Conservation (phyloP, 2,329 filamentous ascomycete species). For the Colletotrichum sp. region DNA sequence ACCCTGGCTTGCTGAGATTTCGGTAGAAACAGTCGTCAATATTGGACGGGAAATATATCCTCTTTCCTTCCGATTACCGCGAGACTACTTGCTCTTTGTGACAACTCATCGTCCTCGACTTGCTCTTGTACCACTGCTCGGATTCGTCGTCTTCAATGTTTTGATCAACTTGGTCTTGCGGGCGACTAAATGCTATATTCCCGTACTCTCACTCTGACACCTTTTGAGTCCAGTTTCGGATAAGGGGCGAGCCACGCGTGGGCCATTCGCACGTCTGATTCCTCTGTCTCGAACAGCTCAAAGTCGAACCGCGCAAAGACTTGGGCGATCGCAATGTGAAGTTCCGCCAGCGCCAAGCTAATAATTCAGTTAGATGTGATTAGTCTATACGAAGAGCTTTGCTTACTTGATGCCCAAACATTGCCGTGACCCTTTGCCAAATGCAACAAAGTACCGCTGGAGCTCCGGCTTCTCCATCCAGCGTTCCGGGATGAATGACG, state of each 20-base stretch:
- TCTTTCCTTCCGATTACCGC: not conserved
- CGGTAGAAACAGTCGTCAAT: not conserved
- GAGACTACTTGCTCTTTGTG: not conserved
- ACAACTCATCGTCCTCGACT: not conserved
- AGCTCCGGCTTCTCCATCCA: constrained; percentile 24
- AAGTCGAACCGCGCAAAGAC: constrained; percentile 27
- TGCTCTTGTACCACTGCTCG: not conserved
- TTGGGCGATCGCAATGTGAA: constrained; percentile 25
- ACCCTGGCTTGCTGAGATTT: not conserved
- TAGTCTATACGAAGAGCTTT: not conserved
- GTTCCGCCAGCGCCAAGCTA: constrained; percentile 27
- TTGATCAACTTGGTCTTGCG: not conserved
- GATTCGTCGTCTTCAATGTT: not conserved
- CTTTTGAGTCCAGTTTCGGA: constrained; percentile 19
- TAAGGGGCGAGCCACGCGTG: constrained; percentile 22
- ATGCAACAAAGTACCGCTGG: constrained; percentile 26
- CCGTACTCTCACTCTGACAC: constrained; percentile 14
- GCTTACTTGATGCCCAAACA: constrained; percentile 30
- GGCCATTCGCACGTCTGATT: constrained; percentile 23
- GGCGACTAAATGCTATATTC: not conserved
- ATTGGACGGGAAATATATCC: not conserved
- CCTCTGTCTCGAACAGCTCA: constrained; percentile 30
- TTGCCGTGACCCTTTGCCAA: constrained; percentile 24
- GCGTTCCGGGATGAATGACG: constrained; percentile 29
- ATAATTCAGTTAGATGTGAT: not conserved